phyloP scores from a whole-genome alignment of 441 rosid genomes.

The Erysimum cheiri region DNA sequence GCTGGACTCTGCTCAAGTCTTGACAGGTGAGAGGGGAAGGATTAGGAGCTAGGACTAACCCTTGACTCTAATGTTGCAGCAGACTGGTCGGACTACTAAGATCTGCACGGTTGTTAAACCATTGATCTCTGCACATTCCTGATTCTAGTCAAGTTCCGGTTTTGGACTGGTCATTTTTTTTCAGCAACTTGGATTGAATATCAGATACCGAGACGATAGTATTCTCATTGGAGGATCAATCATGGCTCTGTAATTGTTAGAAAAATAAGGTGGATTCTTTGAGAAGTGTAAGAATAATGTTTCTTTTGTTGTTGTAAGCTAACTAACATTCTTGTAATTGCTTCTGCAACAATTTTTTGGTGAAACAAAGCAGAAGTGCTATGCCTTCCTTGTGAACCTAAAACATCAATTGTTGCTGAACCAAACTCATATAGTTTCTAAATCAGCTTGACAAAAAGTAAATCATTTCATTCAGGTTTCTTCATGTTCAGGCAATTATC shows the following conservation, averaged over 20 bases:
- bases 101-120: neutral
- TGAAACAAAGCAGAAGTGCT: neutral
- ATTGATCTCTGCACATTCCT: neutral
- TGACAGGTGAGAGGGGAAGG: slow-evolving; percentile 11
- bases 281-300: neutral
- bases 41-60: neutral
- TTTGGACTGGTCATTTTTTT: slow-evolving; percentile 20
- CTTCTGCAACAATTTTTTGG: neutral
- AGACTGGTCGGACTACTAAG: neutral
- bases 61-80: neutral
- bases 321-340: slow-evolving; percentile 1
- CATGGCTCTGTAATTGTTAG: neutral
- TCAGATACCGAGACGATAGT: no score
- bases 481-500: slow-evolving; percentile 90
- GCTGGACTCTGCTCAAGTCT: slow-evolving; percentile 27
- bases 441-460: neutral
- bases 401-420: neutral
- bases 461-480: slow-evolving; percentile 64
- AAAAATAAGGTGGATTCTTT: slow-evolving; percentile 3
- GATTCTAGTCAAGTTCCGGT: neutral
- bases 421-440: slow-evolving; percentile 48
- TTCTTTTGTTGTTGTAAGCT: neutral
- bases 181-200: slow-evolving; percentile 2
- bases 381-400: neutral
- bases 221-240: slow-evolving; percentile 2